Base-by-base conservation (phyloP, 257 asterid species). In the Nicotiana benthamiana region DNA sequence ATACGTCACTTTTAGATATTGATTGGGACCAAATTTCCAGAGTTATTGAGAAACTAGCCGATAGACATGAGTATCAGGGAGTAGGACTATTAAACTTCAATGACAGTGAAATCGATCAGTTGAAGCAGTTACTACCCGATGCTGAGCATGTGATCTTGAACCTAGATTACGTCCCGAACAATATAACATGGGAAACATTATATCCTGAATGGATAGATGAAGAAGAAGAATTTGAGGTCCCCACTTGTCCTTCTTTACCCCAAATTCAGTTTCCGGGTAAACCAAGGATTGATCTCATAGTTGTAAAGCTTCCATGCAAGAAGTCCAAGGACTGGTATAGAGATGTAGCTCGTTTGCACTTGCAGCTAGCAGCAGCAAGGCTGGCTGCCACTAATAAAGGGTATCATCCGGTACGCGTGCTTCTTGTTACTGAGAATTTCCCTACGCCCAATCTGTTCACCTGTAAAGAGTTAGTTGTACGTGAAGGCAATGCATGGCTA, bases 141-240 rank as follows among this genome's bases (percentile, higher is more conserved):
- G 88, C 91, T 52, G 99, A 95, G 85, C 95, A 89, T 48, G 90
- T 90, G 46, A 66, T 80, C 27, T 90, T 95, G 28, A 82, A 68
- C 80, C 84, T 93, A 85, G 90, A 95, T 79, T 67, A 82, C 22
- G 92, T 83, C 86, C 89, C 92, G 2, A 77, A 68, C 12, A 87
- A 91, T 66, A 77, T 90, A 43, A 91, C 97, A 30, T 96, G 99
- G 99, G 97, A 96, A 75, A 83, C 98, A 62, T 56, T 96, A 20
- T 96, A 90, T 75, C 99, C 99, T 0, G 98, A 96, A 87, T 94
- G 98, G 98, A 84, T 96, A 53, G 99, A 96, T 46, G 98, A 96
- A 86, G 99, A 96, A 84, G 96, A 94, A 84, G 98, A 94, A 28
- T 89, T 90, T 10, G 98, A 91, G 85, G 82, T 90, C 85, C 97